phyloP scores from a whole-genome alignment of 768 basidiomycete genomes.

The Tricholoma bakamatsutake region DNA sequence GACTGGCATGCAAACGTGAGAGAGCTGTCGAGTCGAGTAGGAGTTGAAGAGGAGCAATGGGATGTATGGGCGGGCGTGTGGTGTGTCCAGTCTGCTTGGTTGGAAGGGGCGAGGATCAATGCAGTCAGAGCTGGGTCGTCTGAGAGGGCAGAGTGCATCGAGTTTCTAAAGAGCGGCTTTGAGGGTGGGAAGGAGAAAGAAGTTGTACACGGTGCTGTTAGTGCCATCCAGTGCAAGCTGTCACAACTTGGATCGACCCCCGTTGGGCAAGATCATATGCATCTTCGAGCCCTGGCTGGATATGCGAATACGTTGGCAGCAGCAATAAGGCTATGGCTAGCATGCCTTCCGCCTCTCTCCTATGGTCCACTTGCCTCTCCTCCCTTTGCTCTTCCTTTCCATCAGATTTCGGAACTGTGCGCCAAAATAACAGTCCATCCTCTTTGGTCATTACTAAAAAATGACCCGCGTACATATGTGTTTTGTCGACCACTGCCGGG shows the following conservation, averaged over 20 bases:
- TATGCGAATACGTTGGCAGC: slow-evolving; percentile 36
- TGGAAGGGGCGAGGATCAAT: slow-evolving; percentile 76
- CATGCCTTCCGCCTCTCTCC: slow-evolving; percentile 43
- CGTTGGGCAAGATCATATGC: slow-evolving; percentile 11
- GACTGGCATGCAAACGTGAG: slow-evolving; percentile 61
- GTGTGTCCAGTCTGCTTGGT: slow-evolving; percentile 57
- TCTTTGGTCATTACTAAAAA: slow-evolving; percentile 36
- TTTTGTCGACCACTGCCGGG: slow-evolving; percentile 49
- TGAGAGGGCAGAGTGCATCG: slow-evolving; percentile 45
- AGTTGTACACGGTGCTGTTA: slow-evolving; percentile 32
- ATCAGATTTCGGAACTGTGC: slow-evolving; percentile 46
- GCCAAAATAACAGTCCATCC: slow-evolving; percentile 44
- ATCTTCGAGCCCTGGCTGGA: slow-evolving; percentile 26
- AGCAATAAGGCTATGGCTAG: slow-evolving; percentile 58
- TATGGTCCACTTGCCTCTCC: slow-evolving; percentile 38
- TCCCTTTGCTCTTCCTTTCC: slow-evolving; percentile 59
- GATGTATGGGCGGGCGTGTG: slow-evolving; percentile 45
- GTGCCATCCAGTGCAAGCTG: slow-evolving; percentile 27
- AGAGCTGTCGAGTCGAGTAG: slow-evolving; percentile 31
- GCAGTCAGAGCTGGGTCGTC: slow-evolving; percentile 56
- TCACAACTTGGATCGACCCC: slow-evolving; percentile 10
- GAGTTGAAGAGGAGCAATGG: slow-evolving; percentile 26
- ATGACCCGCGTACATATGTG: slow-evolving; percentile 21
- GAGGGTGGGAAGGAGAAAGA: slow-evolving; percentile 27
- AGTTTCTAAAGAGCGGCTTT: slow-evolving; percentile 35